Evolutionary conservation across 2,329 filamentous ascomycete genomes (phyloP).

Genomic region (Colletotrichum sp.): DNA sequence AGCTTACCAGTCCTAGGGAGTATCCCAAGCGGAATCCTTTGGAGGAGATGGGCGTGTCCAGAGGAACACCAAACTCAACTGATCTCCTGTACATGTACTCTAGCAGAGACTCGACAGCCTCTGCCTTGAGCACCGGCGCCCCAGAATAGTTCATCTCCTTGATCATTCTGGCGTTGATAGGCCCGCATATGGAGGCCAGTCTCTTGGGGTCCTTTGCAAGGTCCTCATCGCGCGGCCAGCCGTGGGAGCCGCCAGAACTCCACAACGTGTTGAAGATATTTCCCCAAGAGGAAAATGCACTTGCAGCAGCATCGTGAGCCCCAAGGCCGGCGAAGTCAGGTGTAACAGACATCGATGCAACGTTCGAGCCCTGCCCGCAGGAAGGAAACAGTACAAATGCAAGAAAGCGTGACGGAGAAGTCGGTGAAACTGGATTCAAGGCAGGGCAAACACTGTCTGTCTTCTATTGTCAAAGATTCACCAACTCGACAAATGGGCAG

Average conservation of each 20-base stretch:
- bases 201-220: conserved; percentile 2
- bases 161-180: conserved; percentile 15
- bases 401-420: not conserved
- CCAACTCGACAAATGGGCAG: not conserved
- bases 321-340: not conserved
- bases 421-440: not conserved
- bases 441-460: not conserved
- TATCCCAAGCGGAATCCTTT: conserved; percentile 25
- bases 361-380: not conserved
- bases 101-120: conserved; percentile 20
- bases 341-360: not conserved
- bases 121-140: conserved; percentile 15
- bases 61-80: conserved; percentile 21
- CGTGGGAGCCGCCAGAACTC: not conserved
- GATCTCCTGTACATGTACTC: conserved; percentile 24
- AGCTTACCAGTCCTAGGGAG: conserved; percentile 19
- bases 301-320: not conserved
- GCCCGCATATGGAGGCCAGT: not conserved
- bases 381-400: not conserved
- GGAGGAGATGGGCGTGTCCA: conserved; percentile 22
- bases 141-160: conserved; percentile 17
- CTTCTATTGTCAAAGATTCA: not conserved
- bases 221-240: conserved; percentile 1
- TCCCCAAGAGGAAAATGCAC: not conserved
- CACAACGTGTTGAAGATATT: not conserved